phyloP scores from a whole-genome alignment of 352 stramenopile species.

The Pseudoperonospora humuli region DNA sequence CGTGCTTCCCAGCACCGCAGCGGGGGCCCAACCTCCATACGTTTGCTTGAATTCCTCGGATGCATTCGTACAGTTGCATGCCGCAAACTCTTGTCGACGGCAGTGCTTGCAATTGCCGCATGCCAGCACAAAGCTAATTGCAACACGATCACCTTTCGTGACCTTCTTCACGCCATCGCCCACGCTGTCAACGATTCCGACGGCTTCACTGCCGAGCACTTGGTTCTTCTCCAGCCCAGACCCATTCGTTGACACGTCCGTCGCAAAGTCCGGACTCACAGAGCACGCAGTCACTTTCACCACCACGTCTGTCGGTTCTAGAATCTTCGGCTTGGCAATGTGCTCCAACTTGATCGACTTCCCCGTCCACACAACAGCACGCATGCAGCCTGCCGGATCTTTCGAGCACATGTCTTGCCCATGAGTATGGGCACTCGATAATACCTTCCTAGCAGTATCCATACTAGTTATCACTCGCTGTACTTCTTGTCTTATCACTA shows the following conservation, averaged over 20 bases:
- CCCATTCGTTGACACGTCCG: conserved; percentile 31
- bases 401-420: conserved; percentile 25
- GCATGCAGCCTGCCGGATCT: conserved; percentile 42
- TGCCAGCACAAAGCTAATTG: conserved; percentile 58
- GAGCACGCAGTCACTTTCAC: conserved; percentile 60
- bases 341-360: conserved; percentile 47
- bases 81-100: conserved; percentile 43
- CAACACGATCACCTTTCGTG: conserved; percentile 60
- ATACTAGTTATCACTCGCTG: conserved; percentile 4
- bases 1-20: conserved; percentile 50
- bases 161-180: conserved; percentile 45
- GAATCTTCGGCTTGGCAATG: conserved; percentile 48
- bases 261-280: conserved; percentile 47
- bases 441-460: conserved; percentile 24
- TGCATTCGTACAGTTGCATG: conserved; percentile 68
- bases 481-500: conserved; percentile 3
- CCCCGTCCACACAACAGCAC: conserved; percentile 51
- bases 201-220: conserved; percentile 61
- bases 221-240: conserved; percentile 48
- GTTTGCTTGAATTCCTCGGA: conserved; percentile 56
- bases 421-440: conserved; percentile 17
- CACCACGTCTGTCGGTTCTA: conserved; percentile 44
- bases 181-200: conserved; percentile 47
- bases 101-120: conserved; percentile 70
- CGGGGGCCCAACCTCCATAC: conserved; percentile 57